Conservation (phyloP, 345 rosid genomes). For the Psidium guajava region DNA sequence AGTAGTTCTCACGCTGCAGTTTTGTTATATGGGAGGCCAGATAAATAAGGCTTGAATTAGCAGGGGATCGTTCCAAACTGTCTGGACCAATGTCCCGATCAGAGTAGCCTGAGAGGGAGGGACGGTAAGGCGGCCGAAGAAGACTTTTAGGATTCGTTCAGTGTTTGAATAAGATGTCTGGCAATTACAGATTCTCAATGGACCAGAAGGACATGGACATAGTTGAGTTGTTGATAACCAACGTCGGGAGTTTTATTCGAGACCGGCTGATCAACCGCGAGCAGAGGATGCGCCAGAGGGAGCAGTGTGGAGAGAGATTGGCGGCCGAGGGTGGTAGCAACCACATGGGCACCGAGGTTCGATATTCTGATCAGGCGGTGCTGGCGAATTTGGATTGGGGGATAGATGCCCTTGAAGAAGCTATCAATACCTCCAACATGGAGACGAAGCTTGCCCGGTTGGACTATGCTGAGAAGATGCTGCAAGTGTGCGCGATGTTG, state of each 20-base stretch:
- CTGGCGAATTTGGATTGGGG: conserved; percentile 62
- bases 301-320: conserved; percentile 59
- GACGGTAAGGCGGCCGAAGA: not conserved
- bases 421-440: conserved; percentile 40
- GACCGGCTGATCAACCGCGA: conserved; percentile 32
- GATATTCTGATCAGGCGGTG: conserved; percentile 62
- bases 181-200: conserved; percentile 27
- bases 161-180: conserved; percentile 11
- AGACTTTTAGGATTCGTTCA: not conserved
- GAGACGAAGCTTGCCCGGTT: conserved; percentile 51
- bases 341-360: conserved; percentile 23
- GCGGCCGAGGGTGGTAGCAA: conserved; percentile 41
- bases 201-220: conserved; percentile 40
- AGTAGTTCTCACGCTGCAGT: not conserved
- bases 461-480: conserved; percentile 60
- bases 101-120: not conserved
- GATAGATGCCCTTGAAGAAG: conserved; percentile 65
- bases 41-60: not conserved
- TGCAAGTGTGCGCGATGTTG: conserved; percentile 56
- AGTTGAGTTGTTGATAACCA: conserved; percentile 17
- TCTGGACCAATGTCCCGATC: not conserved
- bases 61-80: not conserved
- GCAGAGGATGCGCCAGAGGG: conserved; percentile 41
- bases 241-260: conserved; percentile 32
- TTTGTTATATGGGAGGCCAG: not conserved